Conservation (phyloP, 768 basidiomycete species). For the Xerocomellus intermedius region DNA sequence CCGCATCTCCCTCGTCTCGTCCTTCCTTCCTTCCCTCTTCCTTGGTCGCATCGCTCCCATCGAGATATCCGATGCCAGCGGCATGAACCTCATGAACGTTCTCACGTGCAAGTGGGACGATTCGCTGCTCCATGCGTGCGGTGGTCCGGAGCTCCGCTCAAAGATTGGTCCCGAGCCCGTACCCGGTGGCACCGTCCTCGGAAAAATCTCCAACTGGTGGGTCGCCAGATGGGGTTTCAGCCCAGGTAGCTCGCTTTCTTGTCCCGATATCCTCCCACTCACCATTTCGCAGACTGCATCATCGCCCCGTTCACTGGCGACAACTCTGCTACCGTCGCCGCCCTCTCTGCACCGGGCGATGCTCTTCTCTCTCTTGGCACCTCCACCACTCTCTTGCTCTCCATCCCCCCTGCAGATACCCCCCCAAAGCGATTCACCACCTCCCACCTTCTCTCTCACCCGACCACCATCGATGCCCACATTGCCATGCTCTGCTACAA, state of each 20-base stretch:
- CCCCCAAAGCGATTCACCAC: slow-evolving; percentile 8
- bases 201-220: slow-evolving; percentile 2
- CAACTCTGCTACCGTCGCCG: slow-evolving; percentile 7
- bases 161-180: slow-evolving; percentile 7
- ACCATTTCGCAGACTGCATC: not conserved
- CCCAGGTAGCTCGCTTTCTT: not conserved
- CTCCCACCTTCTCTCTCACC: slow-evolving; percentile 7
- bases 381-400: slow-evolving; percentile 6
- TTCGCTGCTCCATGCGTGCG: not conserved
- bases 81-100: slow-evolving; percentile 10
- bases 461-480: slow-evolving; percentile 2
- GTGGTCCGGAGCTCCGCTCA: slow-evolving; percentile 1
- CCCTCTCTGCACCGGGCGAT: slow-evolving; percentile 6
- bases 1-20: slow-evolving; percentile 6
- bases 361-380: slow-evolving; percentile 7
- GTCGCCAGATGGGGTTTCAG: slow-evolving; percentile 6
- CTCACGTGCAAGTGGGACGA: not conserved
- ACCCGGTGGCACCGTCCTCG: slow-evolving; percentile 1
- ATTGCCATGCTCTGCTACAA: slow-evolving; percentile 13
- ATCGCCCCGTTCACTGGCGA: slow-evolving; percentile 9
- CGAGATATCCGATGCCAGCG: slow-evolving; percentile 6
- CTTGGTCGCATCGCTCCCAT: slow-evolving; percentile 9
- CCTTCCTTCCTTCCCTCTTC: slow-evolving; percentile 4
- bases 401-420: slow-evolving; percentile 4
- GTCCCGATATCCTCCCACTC: not conserved